Base-by-base conservation (phyloP, 2,329 filamentous ascomycete genomes). In the Rugonectria rugulosa region DNA sequence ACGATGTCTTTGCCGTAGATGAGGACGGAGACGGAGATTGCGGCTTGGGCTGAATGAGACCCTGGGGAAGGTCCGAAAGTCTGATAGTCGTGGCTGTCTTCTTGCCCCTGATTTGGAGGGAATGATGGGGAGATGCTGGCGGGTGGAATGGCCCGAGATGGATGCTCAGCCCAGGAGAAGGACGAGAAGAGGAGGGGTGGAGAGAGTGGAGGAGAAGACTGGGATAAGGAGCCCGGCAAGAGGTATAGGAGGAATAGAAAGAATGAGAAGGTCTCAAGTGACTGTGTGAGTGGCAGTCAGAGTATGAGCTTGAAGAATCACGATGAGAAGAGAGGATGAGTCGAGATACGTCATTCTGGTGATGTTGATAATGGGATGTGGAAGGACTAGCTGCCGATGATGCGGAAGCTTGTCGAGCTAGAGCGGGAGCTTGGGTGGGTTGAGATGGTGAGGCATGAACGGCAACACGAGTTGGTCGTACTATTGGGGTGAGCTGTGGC, bases 51-150 rank as follows among this genome's bases (percentile, higher is more conserved):
- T 60, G 57, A 32, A 81, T 71, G 23, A 76, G 64, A 19, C 82
- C 84, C 65, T 86, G 83, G 5, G 84, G 83, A 26, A 88, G 74
- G 45, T 87, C 84, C 9, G 81, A 78, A 5, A 87, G 73, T 56
- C 74, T 82, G 62, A 87, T 62, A 2, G 79, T 79, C 3, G 81
- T 79, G 66, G 70, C 81, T 5, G 81, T 84, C 72, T 82, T 85
- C 69, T 82, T 85, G 55, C 81, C 79, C 67, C 83, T 68, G 47
- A 45, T 36, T 37, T 71, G 68, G 27, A 64, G 47, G 50, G 41
- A 38, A 23, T 19, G 53, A 59, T 58, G 59, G 31, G 56, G 64
- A 62, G 61, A 64, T 42, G 48, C 42, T 43, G 60, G 60, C 45
- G 52, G 53, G 45, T 57, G 48, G 56, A 66, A 66, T 59, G 56